Conservation (phyloP, 768 basidiomycete species). For the Kwoniella heveanensis region DNA sequence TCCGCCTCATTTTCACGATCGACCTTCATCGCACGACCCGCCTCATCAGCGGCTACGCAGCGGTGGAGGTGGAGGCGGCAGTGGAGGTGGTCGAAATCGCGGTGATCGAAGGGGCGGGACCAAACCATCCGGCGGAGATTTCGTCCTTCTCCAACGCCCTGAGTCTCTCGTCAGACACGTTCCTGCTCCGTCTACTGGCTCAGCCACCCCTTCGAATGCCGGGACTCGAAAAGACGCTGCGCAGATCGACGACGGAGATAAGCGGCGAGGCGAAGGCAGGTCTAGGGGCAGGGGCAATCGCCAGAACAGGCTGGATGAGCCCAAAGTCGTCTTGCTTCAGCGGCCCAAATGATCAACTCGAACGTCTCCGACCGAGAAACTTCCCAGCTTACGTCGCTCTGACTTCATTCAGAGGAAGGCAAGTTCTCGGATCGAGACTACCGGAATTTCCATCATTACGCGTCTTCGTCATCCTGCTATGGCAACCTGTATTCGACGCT, state of each 20-base stretch:
- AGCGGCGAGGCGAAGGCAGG: neutral
- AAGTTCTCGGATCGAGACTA: no score
- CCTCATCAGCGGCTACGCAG: neutral
- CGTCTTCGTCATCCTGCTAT: no score
- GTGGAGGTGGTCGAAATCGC: conserved; percentile 19
- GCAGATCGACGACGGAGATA: neutral
- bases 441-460: no score
- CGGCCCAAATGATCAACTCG: conserved; percentile 12
- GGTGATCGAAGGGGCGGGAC: conserved; percentile 8
- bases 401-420: no score
- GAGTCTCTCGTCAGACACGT: conserved; percentile 20
- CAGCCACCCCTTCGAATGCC: conserved; percentile 6
- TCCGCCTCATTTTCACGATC: neutral
- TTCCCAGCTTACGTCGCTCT: no score
- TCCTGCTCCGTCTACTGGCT: conserved; percentile 6
- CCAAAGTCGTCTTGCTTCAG: conserved; percentile 28
- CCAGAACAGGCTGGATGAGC: conserved; percentile 10
- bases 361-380: no score
- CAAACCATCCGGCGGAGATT: conserved; percentile 19
- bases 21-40: neutral
- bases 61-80: conserved; percentile 5
- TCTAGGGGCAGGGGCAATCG: neutral
- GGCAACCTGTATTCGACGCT: no score
- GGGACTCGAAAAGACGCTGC: neutral
- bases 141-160: conserved; percentile 43